phyloP scores from a whole-genome alignment of 2,329 filamentous ascomycete genomes.

The Phialophora expanda region DNA sequence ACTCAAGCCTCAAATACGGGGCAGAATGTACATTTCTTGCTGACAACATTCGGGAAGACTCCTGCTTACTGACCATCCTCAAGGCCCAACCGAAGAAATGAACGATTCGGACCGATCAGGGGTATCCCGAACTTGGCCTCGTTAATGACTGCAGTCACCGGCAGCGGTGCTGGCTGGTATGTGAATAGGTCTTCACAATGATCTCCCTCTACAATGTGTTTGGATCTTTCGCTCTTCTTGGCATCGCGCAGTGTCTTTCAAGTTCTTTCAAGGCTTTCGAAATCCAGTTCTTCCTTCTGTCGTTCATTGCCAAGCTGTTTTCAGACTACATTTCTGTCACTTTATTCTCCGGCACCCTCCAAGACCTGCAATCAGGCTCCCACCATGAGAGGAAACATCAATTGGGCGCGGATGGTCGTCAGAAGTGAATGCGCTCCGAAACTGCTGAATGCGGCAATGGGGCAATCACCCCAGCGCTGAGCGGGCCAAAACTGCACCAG shows the following conservation, averaged over 20 bases:
- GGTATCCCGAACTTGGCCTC: neutral
- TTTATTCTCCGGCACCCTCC: neutral
- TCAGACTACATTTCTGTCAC: neutral
- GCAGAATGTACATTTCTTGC: constrained; percentile 18
- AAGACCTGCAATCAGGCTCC: neutral
- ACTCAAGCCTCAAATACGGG: constrained; percentile 14
- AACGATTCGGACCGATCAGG: neutral
- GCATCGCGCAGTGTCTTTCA: neutral
- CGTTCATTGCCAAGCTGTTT: neutral
- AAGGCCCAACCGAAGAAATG: constrained; percentile 13
- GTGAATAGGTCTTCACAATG: neutral
- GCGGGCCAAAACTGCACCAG: neutral
- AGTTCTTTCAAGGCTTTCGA: neutral
- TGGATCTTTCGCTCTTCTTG: neutral
- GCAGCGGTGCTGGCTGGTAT: neutral
- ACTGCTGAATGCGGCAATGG: neutral
- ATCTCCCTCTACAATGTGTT: neutral
- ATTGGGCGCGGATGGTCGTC: neutral
- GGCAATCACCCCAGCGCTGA: neutral
- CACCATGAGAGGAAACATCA: neutral
- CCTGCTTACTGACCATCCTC: neutral
- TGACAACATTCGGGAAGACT: neutral
- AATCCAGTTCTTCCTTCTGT: neutral
- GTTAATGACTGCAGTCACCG: neutral
- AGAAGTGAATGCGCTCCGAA: neutral